A percentile compares a stretch with the other conserved stretches of the same genome.
These are phyloP conservation scores for Pisolithus orientalis DNA, from an alignment of 768 basidiomycete species.

Conservation along the genomic window DNA sequence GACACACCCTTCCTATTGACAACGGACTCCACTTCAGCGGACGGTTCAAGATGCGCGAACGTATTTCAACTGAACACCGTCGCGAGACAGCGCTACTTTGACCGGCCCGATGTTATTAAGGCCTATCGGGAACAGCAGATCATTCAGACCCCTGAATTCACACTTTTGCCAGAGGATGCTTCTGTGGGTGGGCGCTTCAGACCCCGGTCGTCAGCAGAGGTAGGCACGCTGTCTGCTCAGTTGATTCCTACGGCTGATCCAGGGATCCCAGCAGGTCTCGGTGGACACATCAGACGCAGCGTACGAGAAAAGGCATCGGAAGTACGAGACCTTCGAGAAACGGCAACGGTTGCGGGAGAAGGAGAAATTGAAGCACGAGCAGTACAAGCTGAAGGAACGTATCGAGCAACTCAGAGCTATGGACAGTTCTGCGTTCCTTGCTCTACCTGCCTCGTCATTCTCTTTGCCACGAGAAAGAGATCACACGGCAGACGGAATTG, in stretches of 20 bases:
- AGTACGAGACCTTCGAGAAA: constrained; percentile 84
- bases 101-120: constrained; percentile 67
- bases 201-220: constrained; percentile 63
- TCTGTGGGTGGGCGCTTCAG: constrained; percentile 65
- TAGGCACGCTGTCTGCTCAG: constrained; percentile 33
- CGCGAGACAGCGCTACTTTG: constrained; percentile 70
- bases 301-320: constrained; percentile 79
- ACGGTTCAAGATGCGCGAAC: constrained; percentile 29
- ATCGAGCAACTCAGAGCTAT: constrained; percentile 77
- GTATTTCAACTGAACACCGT: constrained; percentile 45
- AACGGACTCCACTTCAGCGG: constrained; percentile 53
- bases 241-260: constrained; percentile 6
- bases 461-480: constrained; percentile 26
- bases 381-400: constrained; percentile 85
- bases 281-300: constrained; percentile 73
- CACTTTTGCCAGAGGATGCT: constrained; percentile 40
- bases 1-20: constrained; percentile 65
- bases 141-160: constrained; percentile 77
- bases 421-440: constrained; percentile 65
- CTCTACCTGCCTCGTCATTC: constrained; percentile 54
- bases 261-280: constrained; percentile 32
- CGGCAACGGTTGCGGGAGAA: constrained; percentile 81
- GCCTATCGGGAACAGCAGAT: constrained; percentile 60
- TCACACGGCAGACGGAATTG: constrained; percentile 23
- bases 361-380: constrained; percentile 87